phyloP scores from a whole-genome alignment of 805 yeast species.

The Brettanomyces naardenensis region DNA sequence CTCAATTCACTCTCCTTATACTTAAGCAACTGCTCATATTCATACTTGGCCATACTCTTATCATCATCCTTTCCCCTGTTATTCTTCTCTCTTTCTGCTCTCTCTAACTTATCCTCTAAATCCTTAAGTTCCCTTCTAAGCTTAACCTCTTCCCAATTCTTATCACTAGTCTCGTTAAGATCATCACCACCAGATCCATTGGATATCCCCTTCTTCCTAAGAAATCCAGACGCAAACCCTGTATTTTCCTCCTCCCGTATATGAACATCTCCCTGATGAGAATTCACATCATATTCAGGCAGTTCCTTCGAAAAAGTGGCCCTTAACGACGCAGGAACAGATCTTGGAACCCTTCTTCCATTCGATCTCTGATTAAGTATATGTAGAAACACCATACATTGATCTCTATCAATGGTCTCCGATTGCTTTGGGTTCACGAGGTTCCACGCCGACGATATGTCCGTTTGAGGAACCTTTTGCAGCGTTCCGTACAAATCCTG shows the following conservation, averaged over 20 bases:
- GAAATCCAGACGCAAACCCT: slow-evolving; percentile 45
- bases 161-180: slow-evolving; percentile 62
- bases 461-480: slow-evolving; percentile 70
- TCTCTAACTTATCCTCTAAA: slow-evolving; percentile 55
- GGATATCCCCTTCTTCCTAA: slow-evolving; percentile 20
- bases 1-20: slow-evolving; percentile 61
- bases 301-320: slow-evolving; percentile 86
- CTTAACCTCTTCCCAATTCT: slow-evolving; percentile 90
- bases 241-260: slow-evolving; percentile 5
- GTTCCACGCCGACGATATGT: slow-evolving; percentile 88
- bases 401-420: slow-evolving; percentile 89
- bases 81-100: slow-evolving; percentile 44
- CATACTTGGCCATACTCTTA: slow-evolving; percentile 37
- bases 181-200: slow-evolving; percentile 46
- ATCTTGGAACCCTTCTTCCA: slow-evolving; percentile 75
- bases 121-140: slow-evolving; percentile 71
- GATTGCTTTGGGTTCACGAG: slow-evolving; percentile 84
- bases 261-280: slow-evolving; percentile 40
- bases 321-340: slow-evolving; percentile 88
- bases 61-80: slow-evolving; percentile 23
- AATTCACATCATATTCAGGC: slow-evolving; percentile 61
- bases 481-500: slow-evolving; percentile 62
- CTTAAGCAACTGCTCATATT: slow-evolving; percentile 73
- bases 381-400: slow-evolving; percentile 81
- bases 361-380: slow-evolving; percentile 81